These are phyloP conservation scores for Salix udensis DNA, from an alignment of 345 rosid species.

Conservation along the genomic window DNA sequence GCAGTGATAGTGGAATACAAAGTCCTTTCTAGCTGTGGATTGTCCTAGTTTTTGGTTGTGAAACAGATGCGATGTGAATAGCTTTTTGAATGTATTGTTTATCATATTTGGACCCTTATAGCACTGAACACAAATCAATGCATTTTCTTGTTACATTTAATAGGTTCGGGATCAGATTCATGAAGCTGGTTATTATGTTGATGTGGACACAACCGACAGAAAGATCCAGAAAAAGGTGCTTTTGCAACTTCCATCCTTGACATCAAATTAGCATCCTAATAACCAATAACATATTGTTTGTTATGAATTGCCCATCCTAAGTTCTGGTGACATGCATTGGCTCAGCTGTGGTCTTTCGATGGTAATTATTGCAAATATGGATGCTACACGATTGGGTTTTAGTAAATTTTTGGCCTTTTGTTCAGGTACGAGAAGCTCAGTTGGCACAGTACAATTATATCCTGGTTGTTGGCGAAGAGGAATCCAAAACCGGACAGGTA, in stretches of 20 bases:
- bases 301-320: neutral
- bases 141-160: slow-evolving; percentile 13
- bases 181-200: slow-evolving; percentile 71
- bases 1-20: neutral
- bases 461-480: slow-evolving; percentile 92
- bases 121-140: neutral
- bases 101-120: neutral
- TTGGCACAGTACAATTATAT: slow-evolving; percentile 87
- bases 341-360: neutral
- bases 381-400: neutral
- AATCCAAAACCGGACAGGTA: slow-evolving; percentile 74
- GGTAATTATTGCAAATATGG: neutral
- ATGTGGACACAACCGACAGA: slow-evolving; percentile 71
- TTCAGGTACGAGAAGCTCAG: slow-evolving; percentile 93
- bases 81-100: neutral
- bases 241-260: neutral
- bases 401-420: slow-evolving; percentile 14
- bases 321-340: neutral
- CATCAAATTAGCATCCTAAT: neutral
- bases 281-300: neutral
- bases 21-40: neutral
- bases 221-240: slow-evolving; percentile 89
- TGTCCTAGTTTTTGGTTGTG: neutral
- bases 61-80: neutral
- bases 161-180: slow-evolving; percentile 67